Percentiles rank a stretch among this genome's conserved stretches.
phyloP scores from a whole-genome alignment of 257 asterid species.

The Thymus quinquecostatus region DNA sequence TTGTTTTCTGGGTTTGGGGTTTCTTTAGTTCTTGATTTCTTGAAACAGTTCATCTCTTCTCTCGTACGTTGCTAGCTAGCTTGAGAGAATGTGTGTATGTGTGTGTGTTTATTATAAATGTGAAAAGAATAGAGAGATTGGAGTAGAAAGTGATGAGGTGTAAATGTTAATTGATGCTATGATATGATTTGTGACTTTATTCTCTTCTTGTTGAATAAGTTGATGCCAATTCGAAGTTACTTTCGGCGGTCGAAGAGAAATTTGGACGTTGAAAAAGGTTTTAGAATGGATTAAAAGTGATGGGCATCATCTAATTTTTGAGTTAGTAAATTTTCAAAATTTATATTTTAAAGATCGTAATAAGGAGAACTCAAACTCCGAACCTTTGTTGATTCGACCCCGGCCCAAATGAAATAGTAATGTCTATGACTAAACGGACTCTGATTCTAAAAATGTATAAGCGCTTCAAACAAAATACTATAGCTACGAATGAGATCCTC shows the following conservation, averaged over 20 bases:
- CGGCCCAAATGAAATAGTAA: too few relatives aligned
- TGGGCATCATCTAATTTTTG: too few relatives aligned
- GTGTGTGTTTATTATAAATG: background rate
- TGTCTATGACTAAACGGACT: too few relatives aligned
- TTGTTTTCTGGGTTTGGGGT: background rate
- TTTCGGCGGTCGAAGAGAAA: conserved; percentile 46
- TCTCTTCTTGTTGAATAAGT: conserved; percentile 49
- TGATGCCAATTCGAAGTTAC: conserved; percentile 34
- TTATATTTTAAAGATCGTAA: too few relatives aligned
- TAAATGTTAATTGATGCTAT: conserved; percentile 37
- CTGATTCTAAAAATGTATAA: too few relatives aligned
- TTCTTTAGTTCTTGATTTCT: conserved; percentile 41
- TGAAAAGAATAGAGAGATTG: too few relatives aligned
- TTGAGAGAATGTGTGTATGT: background rate
- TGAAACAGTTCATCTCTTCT: conserved; percentile 56
- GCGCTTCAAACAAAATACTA: too few relatives aligned
- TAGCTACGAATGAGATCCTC: too few relatives aligned
- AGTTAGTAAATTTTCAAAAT: too few relatives aligned
- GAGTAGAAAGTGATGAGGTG: background rate
- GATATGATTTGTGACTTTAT: conserved; percentile 46
- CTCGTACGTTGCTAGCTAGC: background rate
- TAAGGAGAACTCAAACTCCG: too few relatives aligned
- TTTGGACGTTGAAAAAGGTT: conserved; percentile 17
- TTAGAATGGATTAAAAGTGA: too few relatives aligned
- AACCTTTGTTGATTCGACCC: too few relatives aligned